phyloP scores from a whole-genome alignment of 441 rosid species.

The Erysimum cheiri region DNA sequence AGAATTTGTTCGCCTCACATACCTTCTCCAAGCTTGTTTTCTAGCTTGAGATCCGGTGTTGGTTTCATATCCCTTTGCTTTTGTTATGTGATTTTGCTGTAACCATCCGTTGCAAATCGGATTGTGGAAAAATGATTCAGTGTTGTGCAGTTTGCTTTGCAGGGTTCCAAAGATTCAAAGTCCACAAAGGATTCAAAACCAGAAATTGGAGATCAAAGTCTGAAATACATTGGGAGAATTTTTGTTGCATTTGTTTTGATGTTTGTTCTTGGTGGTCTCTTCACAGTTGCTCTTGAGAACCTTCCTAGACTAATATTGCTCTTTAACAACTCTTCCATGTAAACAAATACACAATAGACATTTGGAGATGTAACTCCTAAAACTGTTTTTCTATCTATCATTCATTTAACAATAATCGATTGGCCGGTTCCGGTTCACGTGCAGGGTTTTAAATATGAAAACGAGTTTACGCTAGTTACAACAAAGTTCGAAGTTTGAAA shows the following conservation, averaged over 20 bases:
- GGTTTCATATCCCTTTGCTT: not conserved
- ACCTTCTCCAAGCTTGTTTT: not conserved
- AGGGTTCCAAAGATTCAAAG: slow-evolving; percentile 44
- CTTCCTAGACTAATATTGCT: slow-evolving; percentile 66
- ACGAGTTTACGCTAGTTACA: too few relatives aligned
- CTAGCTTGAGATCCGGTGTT: not conserved
- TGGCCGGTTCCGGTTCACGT: too few relatives aligned
- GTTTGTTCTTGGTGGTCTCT: slow-evolving; percentile 69
- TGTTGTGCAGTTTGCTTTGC: slow-evolving; percentile 28
- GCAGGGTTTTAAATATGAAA: too few relatives aligned
- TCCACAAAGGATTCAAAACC: slow-evolving; percentile 31
- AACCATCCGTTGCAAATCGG: not conserved
- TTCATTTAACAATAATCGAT: too few relatives aligned
- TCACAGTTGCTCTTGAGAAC: slow-evolving; percentile 76
- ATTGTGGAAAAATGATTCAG: not conserved
- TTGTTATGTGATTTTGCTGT: slow-evolving; percentile 4
- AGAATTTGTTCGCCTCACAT: too few relatives aligned
- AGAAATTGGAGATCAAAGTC: slow-evolving; percentile 41
- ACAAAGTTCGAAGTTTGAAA: too few relatives aligned
- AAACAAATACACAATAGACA: slow-evolving; percentile 22
- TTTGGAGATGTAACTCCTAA: not conserved
- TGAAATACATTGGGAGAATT: slow-evolving; percentile 64
- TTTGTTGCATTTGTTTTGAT: slow-evolving; percentile 66
- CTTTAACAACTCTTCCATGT: slow-evolving; percentile 54
- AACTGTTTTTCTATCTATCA: not conserved